Evolutionary conservation across 768 basidiomycete genomes (phyloP), one percentile per base, ranked within the genome.

Genomic region (Cystofilobasidium macerans): DNA sequence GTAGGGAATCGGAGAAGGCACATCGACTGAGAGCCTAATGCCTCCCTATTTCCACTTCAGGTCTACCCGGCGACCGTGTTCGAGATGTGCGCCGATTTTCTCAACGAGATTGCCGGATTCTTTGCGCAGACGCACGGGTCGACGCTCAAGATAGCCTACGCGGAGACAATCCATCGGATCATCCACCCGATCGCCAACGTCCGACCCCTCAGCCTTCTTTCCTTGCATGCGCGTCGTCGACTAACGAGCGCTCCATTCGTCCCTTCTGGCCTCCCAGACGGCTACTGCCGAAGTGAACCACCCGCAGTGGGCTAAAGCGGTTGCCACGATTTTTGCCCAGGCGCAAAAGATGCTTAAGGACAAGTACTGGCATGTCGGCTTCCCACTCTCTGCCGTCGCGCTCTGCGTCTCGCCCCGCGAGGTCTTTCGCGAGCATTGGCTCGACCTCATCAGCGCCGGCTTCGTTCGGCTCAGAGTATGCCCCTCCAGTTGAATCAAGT

Each of bases 241-340:
- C 42, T 69, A 40, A 43, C 60, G 16, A n/a, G 18, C 7, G 22
- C 45, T 20, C 5, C 9, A n/a, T 13, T 38, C 26, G 43, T 14
- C 45, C 48, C 35, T 24, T 43, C 9, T 18, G 33, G 42, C 14
- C 20, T 33, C 38, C 3, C 53, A 92, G 88, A 93, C 87, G 43
- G 93, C 89, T 0, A 90, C 92, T 77, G 92, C 89, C 8, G 92
- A 97, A 77, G 91, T 93, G 57, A 95, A 95, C 71, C 87, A 93
- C 75, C 92, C 92, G 0, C 81, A 87, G 70, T 97, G 92, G 92
- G 89, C 86, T 7, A 90, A 89, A 73, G 91, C 92, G 0, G 87
- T 92, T 35, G 86, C 91, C 73, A 78, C 81, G 16, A 88, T 93
- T 38, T 85, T 84, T 73, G 86, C 87, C 2, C 54, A 72, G 62